phyloP scores from a whole-genome alignment of 2,329 filamentous ascomycete species.

The Xylariales sp. region DNA sequence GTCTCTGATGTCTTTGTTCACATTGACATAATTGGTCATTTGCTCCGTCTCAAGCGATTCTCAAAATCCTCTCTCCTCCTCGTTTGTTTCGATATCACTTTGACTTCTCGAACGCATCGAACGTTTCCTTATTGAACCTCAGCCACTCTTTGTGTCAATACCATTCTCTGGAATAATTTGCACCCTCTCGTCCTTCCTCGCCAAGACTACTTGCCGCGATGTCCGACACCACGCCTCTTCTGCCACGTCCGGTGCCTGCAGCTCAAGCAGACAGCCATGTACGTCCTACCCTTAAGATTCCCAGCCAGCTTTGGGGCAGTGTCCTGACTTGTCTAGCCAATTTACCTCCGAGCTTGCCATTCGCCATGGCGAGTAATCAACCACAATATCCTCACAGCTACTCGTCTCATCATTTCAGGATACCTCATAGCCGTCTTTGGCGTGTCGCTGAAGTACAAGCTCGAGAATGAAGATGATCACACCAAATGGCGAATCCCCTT shows the following conservation, averaged over 20 bases:
- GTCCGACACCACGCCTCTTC: conserved; percentile 24
- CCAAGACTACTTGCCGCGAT: conserved; percentile 14
- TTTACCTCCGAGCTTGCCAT: conserved; percentile 47
- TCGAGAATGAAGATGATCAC: conserved; percentile 34
- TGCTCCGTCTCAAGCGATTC: no score
- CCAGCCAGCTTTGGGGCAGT: not conserved
- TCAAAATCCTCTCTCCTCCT: no score
- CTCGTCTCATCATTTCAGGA: conserved; percentile 37
- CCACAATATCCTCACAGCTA: conserved; percentile 39
- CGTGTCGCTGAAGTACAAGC: conserved; percentile 42
- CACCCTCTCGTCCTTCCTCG: no score
- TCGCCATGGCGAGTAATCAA: conserved; percentile 45
- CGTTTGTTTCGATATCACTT: no score
- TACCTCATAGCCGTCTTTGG: conserved; percentile 38
- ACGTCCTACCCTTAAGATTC: conserved; percentile 9
- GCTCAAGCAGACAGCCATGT: conserved; percentile 28
- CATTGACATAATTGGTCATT: no score
- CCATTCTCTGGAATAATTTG: no score
- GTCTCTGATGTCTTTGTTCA: no score
- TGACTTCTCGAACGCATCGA: no score
- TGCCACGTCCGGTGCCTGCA: conserved; percentile 15
- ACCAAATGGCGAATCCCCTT: conserved; percentile 40
- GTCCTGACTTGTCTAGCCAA: conserved; percentile 31
- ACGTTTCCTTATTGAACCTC: no score
- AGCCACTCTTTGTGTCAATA: no score